Evolutionary conservation across 1,284 basidiomycete species (phyloP), one percentile per base, ranked within the genome.

Genomic region (Schizophyllum commune): DNA sequence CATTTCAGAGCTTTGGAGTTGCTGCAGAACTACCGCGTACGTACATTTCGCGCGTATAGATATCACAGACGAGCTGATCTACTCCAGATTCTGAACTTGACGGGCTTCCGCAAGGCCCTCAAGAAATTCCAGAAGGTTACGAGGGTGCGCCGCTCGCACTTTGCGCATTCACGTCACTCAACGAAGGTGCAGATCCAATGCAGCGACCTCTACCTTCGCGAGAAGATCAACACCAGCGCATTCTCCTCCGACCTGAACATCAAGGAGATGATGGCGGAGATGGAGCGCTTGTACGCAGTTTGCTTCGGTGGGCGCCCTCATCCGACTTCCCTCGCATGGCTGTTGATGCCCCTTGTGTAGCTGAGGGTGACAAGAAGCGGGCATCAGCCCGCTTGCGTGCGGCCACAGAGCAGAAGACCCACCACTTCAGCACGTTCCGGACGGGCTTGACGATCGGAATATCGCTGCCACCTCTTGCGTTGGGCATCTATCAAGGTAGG

Each of bases 121-220:
- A 98, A 95, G 75, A 98, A 97, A 75, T 97, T 94, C 67, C 92
- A 94, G 70, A 98, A 97, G 74, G 78, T 84, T 1, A 89, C 92
- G 0, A 84, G 81, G 68, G 88, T 89, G 77, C 61, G 27, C 76
- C 61, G 82, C n/a, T 32, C n/a, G 9, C 55, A 22, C 54, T 53
- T 53, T 55, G 2, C 53, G 19, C 55, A 53, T 19, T 22, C 33
- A 33, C 32, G 32, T 6, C 47, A 57, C 15, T n/a, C 39, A 47
- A 21, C 54, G 55, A 22, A 60, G 32, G 33, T 5, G 20, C 63
- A 86, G 84, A 82, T 84, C 19, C 75, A 82, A 82, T 52, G 80
- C 79, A 1, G 84, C 89, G 82, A 86, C 55, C 80, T 83, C 61
- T 96, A 91, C 73, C 90, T 86, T 76, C 75, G 79, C n/a, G 88